Conservation (phyloP, 345 rosid genomes). For the Ceriops zippeliana region DNA sequence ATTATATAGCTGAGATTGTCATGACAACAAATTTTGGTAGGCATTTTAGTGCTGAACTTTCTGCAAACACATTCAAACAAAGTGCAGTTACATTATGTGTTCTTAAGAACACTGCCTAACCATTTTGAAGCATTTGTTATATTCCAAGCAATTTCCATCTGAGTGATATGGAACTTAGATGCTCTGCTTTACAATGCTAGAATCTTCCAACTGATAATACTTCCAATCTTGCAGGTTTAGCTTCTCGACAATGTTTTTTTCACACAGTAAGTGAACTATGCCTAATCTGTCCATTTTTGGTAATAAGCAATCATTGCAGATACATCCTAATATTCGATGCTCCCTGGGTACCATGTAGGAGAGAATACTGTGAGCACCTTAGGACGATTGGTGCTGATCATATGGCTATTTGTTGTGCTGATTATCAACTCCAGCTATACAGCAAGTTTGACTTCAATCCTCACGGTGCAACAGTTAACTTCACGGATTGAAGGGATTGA, state of each 20-base stretch:
- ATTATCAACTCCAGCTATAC: slow-evolving; percentile 98
- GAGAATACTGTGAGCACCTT: slow-evolving; percentile 84
- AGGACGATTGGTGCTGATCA: slow-evolving; percentile 78
- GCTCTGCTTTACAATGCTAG: slow-evolving; percentile 1
- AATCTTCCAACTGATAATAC: slow-evolving; percentile 13
- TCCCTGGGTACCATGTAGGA: slow-evolving; percentile 43
- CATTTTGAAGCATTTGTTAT: not conserved
- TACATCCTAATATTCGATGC: not conserved
- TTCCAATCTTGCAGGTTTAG: slow-evolving; percentile 81
- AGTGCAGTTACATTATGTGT: not conserved
- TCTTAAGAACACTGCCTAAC: not conserved
- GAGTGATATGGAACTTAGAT: not conserved
- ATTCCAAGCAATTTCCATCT: not conserved
- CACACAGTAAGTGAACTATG: slow-evolving; percentile 68
- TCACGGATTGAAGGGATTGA: slow-evolving; percentile 82
- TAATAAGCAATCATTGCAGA: not conserved
- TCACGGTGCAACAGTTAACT: slow-evolving; percentile 79
- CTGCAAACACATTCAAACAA: not conserved
- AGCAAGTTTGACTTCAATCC: slow-evolving; percentile 91
- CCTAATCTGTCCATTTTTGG: slow-evolving; percentile 8
- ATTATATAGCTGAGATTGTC: not conserved
- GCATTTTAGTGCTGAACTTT: not conserved
- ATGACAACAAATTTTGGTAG: not conserved
- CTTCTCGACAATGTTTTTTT: slow-evolving; percentile 98
- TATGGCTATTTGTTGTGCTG: slow-evolving; percentile 90